These are phyloP conservation scores for Dictyophora rubrovolvata DNA, from an alignment of 768 basidiomycete genomes.

Conservation along the genomic window DNA sequence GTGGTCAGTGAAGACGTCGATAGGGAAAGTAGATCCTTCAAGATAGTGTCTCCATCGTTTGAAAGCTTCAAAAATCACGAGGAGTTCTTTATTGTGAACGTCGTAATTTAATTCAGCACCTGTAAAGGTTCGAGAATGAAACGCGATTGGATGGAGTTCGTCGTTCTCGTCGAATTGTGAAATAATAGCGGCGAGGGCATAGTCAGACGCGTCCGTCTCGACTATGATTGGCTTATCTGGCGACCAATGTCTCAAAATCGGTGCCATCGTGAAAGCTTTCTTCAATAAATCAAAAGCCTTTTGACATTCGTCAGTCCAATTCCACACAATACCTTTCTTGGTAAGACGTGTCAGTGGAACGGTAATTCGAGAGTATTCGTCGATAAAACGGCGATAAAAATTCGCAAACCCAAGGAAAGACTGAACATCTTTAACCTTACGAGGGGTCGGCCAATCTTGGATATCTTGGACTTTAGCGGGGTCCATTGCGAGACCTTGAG, in stretches of 20 bases:
- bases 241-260: slow-evolving; percentile 9
- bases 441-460: slow-evolving; percentile 21
- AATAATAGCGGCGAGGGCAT: neutral
- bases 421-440: slow-evolving; percentile 26
- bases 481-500: slow-evolving; percentile 11
- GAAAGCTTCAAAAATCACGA: slow-evolving; percentile 31
- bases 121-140: neutral
- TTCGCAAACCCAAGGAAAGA: slow-evolving; percentile 30
- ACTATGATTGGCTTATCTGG: neutral
- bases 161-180: neutral
- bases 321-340: slow-evolving; percentile 16
- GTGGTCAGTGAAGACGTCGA: neutral
- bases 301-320: slow-evolving; percentile 18
- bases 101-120: neutral
- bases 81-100: slow-evolving; percentile 26
- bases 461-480: slow-evolving; percentile 16
- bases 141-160: neutral
- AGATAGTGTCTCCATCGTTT: slow-evolving; percentile 21
- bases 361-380: slow-evolving; percentile 24
- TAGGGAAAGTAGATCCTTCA: slow-evolving; percentile 19
- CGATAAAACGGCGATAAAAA: slow-evolving; percentile 25
- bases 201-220: neutral
- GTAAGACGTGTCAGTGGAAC: slow-evolving; percentile 22
- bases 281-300: slow-evolving; percentile 24
- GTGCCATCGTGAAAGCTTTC: slow-evolving; percentile 15